Conservation (phyloP, 2,329 filamentous ascomycete genomes). For the Verticillium nonalfalfae region DNA sequence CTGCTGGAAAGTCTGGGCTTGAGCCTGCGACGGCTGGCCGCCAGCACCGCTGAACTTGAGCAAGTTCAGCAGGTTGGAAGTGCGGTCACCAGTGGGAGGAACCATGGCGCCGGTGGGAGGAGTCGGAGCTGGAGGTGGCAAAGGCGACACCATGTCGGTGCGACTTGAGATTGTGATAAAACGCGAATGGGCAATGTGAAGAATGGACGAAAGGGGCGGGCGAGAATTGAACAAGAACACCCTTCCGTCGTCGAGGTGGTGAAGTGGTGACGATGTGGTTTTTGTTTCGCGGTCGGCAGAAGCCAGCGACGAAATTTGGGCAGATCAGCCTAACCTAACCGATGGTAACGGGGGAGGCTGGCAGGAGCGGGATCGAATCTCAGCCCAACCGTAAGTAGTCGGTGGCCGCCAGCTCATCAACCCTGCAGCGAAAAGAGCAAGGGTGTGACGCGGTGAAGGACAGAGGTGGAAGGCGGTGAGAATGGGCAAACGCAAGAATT, state of each 20-base stretch:
- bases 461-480: conserved; percentile 18
- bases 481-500: not conserved
- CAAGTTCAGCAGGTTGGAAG: conserved; percentile 51
- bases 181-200: conserved; percentile 4
- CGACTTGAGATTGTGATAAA: conserved; percentile 21
- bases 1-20: conserved; percentile 4
- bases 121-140: conserved; percentile 45
- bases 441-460: conserved; percentile 5
- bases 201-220: conserved; percentile 5
- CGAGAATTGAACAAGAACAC: conserved; percentile 1
- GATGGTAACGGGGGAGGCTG: conserved; percentile 1
- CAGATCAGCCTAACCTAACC: not conserved
- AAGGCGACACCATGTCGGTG: conserved; percentile 2
- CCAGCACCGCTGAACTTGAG: conserved; percentile 51
- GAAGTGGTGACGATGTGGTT: not conserved
- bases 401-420: conserved; percentile 1
- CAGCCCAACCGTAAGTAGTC: not conserved
- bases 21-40: conserved; percentile 8
- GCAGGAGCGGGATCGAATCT: not conserved
- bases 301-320: not conserved
- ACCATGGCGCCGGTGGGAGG: conserved; percentile 31
- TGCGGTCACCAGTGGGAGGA: conserved; percentile 34
- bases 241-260: conserved; percentile 8
- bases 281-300: not conserved
- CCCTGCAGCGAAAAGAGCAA: not conserved